Evolutionary conservation across 2,329 filamentous ascomycete species (phyloP).

Genomic region (Ophiosphaerella herpotricha): DNA sequence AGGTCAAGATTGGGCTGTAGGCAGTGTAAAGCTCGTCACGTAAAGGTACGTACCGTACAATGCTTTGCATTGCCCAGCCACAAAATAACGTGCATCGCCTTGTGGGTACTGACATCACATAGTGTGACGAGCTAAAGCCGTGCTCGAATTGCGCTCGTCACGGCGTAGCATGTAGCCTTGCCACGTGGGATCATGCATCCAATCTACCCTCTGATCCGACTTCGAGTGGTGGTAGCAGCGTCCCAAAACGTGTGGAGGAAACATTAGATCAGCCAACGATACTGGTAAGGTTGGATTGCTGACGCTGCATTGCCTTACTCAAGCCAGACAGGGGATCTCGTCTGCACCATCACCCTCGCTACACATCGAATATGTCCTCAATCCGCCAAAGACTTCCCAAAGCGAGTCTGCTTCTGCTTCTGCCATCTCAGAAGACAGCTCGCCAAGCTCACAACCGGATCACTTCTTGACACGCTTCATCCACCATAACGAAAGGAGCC

Average conservation of each 20-base stretch:
- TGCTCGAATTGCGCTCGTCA: conserved; percentile 46
- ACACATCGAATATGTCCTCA: conserved; percentile 28
- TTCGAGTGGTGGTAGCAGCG: conserved; percentile 13
- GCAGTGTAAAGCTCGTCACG: conserved; percentile 45
- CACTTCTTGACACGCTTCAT: conserved; percentile 38
- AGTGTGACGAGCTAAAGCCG: conserved; percentile 47
- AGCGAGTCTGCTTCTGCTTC: conserved; percentile 9
- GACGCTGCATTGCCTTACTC: not conserved
- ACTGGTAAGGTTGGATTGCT: conserved; percentile 17
- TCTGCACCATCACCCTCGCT: conserved; percentile 22
- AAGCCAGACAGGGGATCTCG: conserved; percentile 14
- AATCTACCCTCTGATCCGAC: conserved; percentile 16
- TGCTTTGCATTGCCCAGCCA: not conserved
- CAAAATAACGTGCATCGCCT: no score
- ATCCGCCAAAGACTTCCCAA: conserved; percentile 14
- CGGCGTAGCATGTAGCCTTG: conserved; percentile 42
- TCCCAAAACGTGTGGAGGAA: conserved; percentile 17
- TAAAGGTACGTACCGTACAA: conserved; percentile 34
- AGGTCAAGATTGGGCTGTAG: conserved; percentile 37
- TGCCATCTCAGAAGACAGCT: conserved; percentile 25
- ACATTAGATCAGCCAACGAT: conserved; percentile 13
- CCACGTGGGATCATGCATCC: conserved; percentile 29
- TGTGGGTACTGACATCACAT: conserved; percentile 13
- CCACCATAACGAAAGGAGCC: conserved; percentile 22
- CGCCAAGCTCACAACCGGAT: conserved; percentile 34